Evolutionary conservation across 2,329 filamentous ascomycete species (phyloP), one percentile per base, ranked within the genome.

Genomic region (Penicillium brasilianum): DNA sequence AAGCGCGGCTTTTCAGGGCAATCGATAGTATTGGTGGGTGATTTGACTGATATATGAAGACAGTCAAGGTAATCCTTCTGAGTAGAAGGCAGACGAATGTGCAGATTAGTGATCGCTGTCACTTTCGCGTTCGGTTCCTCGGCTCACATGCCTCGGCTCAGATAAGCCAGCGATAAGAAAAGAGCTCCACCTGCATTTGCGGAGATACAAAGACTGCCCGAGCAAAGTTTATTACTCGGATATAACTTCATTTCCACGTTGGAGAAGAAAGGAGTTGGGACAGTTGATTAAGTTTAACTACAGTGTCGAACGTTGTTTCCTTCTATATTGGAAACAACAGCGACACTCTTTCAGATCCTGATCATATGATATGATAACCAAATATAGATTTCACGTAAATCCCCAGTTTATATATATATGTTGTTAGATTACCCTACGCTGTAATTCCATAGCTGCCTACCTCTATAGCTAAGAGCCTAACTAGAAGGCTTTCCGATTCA

Each of bases 131-230:
- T 36, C 30, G 51, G 51, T n/a, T 54, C 51, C 51, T 56, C 55
- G 50, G 50, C 34, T 44, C 48, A 59, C 49, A 59, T 61, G 58
- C 61, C 61, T 63, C 61, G 61, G 61, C 36, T 48, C 55, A 36
- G 55, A 55, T 57, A 57, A 59, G 60, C 36, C 9, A 8, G 44
- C 58, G 58, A 63, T 60, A 57, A 57, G 60, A 14, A 36, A 20
- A 52, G 18, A 34, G 32, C 36, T 52, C 50, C 50, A 16, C 50
- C 34, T 34, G 16, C n/a, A 20, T 25, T 50, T 50, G 44, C 25
- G 44, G 44, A 28, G 44, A 48, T 10, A 28, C 9, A 28, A 25
- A 6, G 4, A 44, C 20, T 28, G 25, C 6, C 3, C 25, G 37
- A 16, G 7, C n/a, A n/a, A 8, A 25, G 10, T 8, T 46, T 2